Base-by-base conservation (phyloP, 495 filamentous ascomycete genomes). In the Neurospora pannonica region DNA sequence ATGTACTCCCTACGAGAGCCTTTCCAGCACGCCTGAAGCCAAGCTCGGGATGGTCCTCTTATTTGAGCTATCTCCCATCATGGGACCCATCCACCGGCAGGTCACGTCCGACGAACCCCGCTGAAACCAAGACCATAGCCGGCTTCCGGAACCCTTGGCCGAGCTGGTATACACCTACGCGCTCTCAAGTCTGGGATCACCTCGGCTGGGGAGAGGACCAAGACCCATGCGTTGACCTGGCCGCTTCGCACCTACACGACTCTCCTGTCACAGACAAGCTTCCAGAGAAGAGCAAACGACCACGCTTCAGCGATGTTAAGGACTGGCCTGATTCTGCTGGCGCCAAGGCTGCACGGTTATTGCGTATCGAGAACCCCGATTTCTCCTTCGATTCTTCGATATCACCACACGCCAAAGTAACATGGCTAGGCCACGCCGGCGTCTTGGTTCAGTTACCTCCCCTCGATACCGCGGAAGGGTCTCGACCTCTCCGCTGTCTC, bases 101-200 rank as follows among this genome's bases (percentile, higher is more conserved):
- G 54, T 15, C 54, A 67, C 15, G 54, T 67, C 54, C 54, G 8
- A 67, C 54, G 3, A 67, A 0, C 28, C 34, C 19, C 3, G 28
- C 28, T 34, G 28, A 17, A 0, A 19, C 28, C 54, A 34, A 67
- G 3, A 10, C 28, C 13, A 9, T 37, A 28, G 67, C 71, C 11
- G 83, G 82, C 54, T 89, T 89, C 75, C 78, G 77, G 17, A 89
- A 89, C 72, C 88, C 88, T 2, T 89, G 87, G 87, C 85, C 86
- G 0, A 88, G 86, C 36, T 86, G 81, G 77, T 74, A 79, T 38
- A 79, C 77, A 31, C 80, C 79, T 0, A 78, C 79, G 0, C 70
- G 67, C 13, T 31, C 78, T 3, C 74, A 82, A 37, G 36, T 78
- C 38, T 84, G 83, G 71, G 42, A 73, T 28, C 75, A 71, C 21